Percentiles rank a stretch among this genome's conserved stretches.
These are phyloP conservation scores for Eucommia ulmoides DNA, from an alignment of 257 asterid genomes.

Conservation along the genomic window DNA sequence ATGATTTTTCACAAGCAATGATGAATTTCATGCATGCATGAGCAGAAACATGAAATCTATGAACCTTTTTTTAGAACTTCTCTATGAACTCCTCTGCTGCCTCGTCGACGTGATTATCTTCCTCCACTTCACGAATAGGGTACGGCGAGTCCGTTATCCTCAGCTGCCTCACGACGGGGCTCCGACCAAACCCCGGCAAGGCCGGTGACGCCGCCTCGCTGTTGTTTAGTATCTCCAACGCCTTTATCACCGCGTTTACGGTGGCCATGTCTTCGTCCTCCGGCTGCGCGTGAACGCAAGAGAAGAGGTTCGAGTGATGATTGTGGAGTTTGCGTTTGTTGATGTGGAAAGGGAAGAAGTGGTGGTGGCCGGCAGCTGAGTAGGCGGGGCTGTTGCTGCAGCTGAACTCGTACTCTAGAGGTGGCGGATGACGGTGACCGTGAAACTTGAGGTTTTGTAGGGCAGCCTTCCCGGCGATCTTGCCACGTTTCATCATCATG, in stretches of 20 bases:
- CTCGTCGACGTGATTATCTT: conserved; percentile 35
- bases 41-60: no score
- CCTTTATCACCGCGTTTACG: conserved; percentile 16
- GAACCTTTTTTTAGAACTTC: no score
- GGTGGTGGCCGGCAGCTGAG: no score
- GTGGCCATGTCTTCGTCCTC: conserved; percentile 19
- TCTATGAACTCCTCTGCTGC: conserved; percentile 53
- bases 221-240: conserved; percentile 31
- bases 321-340: conserved; percentile 26
- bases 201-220: conserved; percentile 58
- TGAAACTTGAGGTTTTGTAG: conserved; percentile 60
- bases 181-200: conserved; percentile 56
- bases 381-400: conserved; percentile 62
- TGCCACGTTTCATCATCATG: conserved; percentile 65
- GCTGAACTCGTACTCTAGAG: conserved; percentile 62
- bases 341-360: conserved; percentile 32
- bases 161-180: conserved; percentile 64
- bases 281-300: conserved; percentile 14
- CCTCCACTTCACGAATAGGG: conserved; percentile 27
- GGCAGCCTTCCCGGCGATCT: conserved; percentile 68
- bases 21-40: no score
- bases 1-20: no score
- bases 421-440: conserved; percentile 13
- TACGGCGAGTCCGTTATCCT: conserved; percentile 66
- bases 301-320: conserved; percentile 8